Evolutionary conservation across 768 basidiomycete species (phyloP).

Genomic region (Chalciporus sphaerocephalus): DNA sequence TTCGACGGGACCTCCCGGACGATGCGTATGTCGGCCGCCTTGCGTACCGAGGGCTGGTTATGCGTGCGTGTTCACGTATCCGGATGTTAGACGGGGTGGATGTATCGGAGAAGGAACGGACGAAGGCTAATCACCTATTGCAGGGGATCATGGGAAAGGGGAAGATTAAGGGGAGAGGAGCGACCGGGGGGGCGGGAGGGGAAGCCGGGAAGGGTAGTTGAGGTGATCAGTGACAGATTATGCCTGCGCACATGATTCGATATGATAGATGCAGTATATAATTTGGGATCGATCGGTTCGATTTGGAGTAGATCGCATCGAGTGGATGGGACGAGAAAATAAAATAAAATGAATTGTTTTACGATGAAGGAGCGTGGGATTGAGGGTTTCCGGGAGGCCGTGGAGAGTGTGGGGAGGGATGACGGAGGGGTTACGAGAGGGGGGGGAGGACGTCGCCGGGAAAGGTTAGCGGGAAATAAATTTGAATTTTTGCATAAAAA

Average conservation of each 20-base stretch:
- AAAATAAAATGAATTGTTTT: constrained; percentile 12
- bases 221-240: constrained; percentile 27
- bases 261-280: constrained; percentile 10
- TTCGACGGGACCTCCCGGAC: constrained; percentile 88
- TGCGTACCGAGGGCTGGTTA: constrained; percentile 85
- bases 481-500: neutral
- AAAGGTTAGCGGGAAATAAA: neutral
- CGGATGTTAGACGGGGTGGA: constrained; percentile 82
- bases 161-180: constrained; percentile 31
- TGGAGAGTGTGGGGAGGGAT: constrained; percentile 5
- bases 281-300: constrained; percentile 13
- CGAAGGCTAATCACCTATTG: constrained; percentile 72
- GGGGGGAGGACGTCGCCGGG: neutral
- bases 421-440: constrained; percentile 23
- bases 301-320: constrained; percentile 1
- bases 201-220: constrained; percentile 7
- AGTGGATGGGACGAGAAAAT: neutral
- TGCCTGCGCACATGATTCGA: constrained; percentile 28
- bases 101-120: constrained; percentile 78
- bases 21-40: constrained; percentile 81
- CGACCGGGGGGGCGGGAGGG: constrained; percentile 14
- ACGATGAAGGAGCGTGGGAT: neutral
- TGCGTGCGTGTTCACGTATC: constrained; percentile 66
- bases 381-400: neutral
- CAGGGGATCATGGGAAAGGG: constrained; percentile 46